Evolutionary conservation across 2,329 filamentous ascomycete genomes (phyloP).

Genomic region (Periconia sp.): DNA sequence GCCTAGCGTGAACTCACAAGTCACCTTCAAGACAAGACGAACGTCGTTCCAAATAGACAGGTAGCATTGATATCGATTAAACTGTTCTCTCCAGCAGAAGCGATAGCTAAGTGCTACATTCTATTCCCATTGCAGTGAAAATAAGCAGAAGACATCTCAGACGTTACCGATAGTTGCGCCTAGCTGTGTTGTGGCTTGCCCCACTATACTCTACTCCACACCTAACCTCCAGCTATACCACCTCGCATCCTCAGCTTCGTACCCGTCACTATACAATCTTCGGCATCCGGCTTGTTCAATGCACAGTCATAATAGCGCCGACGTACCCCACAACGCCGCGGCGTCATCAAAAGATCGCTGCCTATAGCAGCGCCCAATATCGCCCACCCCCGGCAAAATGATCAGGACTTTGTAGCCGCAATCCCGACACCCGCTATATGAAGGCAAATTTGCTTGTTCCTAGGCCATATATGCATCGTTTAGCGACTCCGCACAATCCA

Average conservation of each 20-base stretch:
- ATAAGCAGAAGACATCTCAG: no score
- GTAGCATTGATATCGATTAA: no score
- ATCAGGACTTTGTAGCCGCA: slow-evolving; percentile 17
- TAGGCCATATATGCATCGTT: slow-evolving; percentile 1
- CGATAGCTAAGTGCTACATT: no score
- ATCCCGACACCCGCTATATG: slow-evolving; percentile 19
- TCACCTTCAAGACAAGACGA: no score
- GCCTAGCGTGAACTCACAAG: no score
- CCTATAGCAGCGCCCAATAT: slow-evolving; percentile 13
- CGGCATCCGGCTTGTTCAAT: neutral
- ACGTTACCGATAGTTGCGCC: no score
- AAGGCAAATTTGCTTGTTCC: slow-evolving; percentile 12
- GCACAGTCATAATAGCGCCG: neutral
- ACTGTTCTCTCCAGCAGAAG: no score
- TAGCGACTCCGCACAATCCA: slow-evolving; percentile 14
- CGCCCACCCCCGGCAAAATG: slow-evolving; percentile 16
- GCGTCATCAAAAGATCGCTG: slow-evolving; percentile 13
- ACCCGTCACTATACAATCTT: neutral
- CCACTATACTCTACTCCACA: neutral
- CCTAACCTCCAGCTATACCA: no score
- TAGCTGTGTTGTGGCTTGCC: neutral
- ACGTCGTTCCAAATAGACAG: no score
- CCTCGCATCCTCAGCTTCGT: neutral
- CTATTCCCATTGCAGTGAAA: no score
- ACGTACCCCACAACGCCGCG: slow-evolving; percentile 14